Percentiles rank a stretch among this genome's conserved stretches.
phyloP scores from a whole-genome alignment of 1,284 basidiomycete genomes.

The Anthracocystis walkeri region DNA sequence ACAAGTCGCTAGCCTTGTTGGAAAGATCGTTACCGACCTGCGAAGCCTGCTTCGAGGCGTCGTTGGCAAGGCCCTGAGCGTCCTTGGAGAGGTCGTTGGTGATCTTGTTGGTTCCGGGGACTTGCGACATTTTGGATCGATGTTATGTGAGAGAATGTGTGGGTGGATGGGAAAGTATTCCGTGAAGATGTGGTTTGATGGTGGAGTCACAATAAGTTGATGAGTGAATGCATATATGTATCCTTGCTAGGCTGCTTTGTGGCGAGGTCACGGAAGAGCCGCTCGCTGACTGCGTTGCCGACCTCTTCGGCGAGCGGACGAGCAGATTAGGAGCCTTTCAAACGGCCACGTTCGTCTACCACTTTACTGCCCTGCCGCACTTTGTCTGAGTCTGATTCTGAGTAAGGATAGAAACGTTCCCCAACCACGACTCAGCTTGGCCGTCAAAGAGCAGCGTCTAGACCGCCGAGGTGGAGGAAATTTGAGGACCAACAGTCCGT shows the following conservation, averaged over 20 bases:
- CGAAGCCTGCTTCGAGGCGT: slow-evolving; percentile 44
- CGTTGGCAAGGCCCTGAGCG: slow-evolving; percentile 47
- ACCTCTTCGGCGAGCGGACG: not conserved
- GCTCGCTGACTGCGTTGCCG: not conserved
- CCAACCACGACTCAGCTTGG: not conserved
- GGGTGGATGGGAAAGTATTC: not conserved
- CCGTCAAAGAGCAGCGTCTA: not conserved
- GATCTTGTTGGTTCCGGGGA: slow-evolving; percentile 53
- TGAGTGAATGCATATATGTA: slow-evolving; percentile 6
- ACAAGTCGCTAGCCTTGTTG: slow-evolving; percentile 41
- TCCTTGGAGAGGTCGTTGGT: slow-evolving; percentile 49
- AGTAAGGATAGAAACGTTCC: too few relatives aligned
- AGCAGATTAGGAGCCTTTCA: not conserved
- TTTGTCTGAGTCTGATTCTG: too few relatives aligned
- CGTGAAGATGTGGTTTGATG: not conserved
- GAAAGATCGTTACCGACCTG: slow-evolving; percentile 41
- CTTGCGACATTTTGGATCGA: slow-evolving; percentile 34
- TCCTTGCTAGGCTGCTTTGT: not conserved
- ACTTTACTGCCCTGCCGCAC: too few relatives aligned
- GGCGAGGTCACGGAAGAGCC: not conserved
- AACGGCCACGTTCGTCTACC: slow-evolving; percentile 2
- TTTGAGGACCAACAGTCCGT: not conserved
- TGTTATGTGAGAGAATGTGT: not conserved
- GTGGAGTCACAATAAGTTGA: not conserved
- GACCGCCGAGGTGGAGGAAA: slow-evolving; percentile 5